A percentile compares a stretch with the other conserved stretches of the same genome.
Evolutionary conservation across 768 basidiomycete species (phyloP).

Genomic region (Favolaschia claudopus): DNA sequence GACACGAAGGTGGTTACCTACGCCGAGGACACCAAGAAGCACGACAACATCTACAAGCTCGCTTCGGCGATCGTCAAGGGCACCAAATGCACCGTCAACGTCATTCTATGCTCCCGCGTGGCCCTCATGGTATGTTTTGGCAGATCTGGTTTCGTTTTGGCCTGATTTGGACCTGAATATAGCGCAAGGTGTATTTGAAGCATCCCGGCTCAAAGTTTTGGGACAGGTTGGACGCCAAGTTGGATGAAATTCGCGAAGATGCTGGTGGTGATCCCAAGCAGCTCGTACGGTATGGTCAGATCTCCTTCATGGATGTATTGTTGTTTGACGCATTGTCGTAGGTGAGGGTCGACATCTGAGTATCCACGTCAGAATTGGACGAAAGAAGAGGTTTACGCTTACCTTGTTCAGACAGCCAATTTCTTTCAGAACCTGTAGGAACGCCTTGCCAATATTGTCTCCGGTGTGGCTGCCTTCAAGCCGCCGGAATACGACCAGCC

Average conservation of each 20-base stretch:
- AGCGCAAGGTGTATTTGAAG: constrained; percentile 20
- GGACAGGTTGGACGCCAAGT: constrained; percentile 23
- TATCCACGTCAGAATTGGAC: background rate
- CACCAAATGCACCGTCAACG: constrained; percentile 23
- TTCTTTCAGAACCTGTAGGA: constrained; percentile 19
- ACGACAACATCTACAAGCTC: constrained; percentile 24
- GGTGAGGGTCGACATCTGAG: background rate
- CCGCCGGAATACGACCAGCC: constrained; percentile 29
- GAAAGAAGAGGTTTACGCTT: background rate
- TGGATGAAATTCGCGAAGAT: constrained; percentile 11
- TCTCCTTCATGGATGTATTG: background rate
- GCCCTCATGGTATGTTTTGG: constrained; percentile 30
- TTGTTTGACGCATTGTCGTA: constrained; percentile 8
- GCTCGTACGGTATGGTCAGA: constrained; percentile 12
- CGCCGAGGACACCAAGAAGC: background rate
- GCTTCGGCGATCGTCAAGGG: constrained; percentile 19
- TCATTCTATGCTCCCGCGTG: constrained; percentile 23
- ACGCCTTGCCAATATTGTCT: constrained; percentile 23
- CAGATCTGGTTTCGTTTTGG: background rate
- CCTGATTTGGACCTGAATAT: background rate
- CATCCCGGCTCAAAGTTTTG: constrained; percentile 17
- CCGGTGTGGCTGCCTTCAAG: constrained; percentile 10
- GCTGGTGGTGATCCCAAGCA: constrained; percentile 13
- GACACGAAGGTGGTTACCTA: background rate
- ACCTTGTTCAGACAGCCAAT: constrained; percentile 18